Evolutionary conservation across 202 grass and related monocot genomes (phyloP).

Genomic region (Bolboschoenoplectus hybrid): DNA sequence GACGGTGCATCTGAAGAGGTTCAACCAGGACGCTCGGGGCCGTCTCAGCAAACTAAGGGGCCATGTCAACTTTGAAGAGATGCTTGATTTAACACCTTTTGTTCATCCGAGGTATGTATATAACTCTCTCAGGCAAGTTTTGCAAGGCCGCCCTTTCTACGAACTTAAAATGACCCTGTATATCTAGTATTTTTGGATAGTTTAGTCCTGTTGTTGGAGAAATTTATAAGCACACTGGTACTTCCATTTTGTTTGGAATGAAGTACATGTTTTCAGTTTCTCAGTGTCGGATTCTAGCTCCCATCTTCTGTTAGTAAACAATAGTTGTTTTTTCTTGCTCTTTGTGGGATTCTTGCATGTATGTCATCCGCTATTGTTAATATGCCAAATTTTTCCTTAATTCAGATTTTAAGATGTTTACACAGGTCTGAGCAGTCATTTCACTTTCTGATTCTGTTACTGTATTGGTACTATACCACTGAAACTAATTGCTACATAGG

Average conservation of each 20-base stretch:
- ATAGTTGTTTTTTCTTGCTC: conserved; percentile 1
- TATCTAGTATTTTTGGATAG: background rate
- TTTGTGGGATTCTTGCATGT: background rate
- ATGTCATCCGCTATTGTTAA: background rate
- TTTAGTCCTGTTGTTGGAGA: background rate
- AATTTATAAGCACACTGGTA: background rate
- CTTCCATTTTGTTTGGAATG: background rate
- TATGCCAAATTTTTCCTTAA: background rate
- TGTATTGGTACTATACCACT: background rate
- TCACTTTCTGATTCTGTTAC: background rate
- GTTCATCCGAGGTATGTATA: conserved; percentile 71
- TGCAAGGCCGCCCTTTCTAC: background rate
- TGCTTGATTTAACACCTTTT: conserved; percentile 71
- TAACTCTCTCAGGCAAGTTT: conserved; percentile 12
- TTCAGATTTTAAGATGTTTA: background rate
- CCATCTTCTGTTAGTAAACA: background rate
- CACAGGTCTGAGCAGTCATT: background rate
- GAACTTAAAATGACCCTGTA: background rate
- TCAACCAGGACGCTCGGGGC: conserved; percentile 75
- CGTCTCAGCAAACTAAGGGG: conserved; percentile 86
- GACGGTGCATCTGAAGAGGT: conserved; percentile 93
- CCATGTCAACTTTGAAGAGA: conserved; percentile 81
- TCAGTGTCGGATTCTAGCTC: background rate
- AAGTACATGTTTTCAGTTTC: background rate
- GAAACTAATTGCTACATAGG: background rate